phyloP scores from a whole-genome alignment of 2,329 filamentous ascomycete genomes.

The Venturia asperata region DNA sequence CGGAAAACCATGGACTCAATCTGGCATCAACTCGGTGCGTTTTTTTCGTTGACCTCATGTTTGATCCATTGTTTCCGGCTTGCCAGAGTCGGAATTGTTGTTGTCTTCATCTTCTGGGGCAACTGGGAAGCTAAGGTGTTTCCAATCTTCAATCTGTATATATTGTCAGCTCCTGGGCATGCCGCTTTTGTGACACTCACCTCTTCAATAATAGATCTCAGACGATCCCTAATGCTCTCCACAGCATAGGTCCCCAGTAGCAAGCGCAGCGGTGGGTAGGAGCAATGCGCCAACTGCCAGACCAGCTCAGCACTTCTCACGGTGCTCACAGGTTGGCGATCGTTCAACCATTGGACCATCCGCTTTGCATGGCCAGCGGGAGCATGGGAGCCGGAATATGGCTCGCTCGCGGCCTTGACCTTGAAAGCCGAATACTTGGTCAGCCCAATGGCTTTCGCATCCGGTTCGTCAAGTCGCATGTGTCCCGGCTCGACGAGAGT shows the following conservation, averaged over 20 bases:
- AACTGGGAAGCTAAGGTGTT: conserved; percentile 64
- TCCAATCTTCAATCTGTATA: conserved; percentile 65
- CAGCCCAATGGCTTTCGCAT: conserved; percentile 41
- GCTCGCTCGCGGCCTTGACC: conserved; percentile 72
- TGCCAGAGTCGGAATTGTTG: neutral
- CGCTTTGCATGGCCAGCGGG: conserved; percentile 83
- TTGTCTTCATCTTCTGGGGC: conserved; percentile 16
- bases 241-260: conserved; percentile 91
- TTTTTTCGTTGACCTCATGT: neutral
- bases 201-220: conserved; percentile 89
- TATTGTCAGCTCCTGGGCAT: neutral
- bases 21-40: neutral
- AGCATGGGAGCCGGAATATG: conserved; percentile 69
- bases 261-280: conserved; percentile 80
- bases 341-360: conserved; percentile 90
- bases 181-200: conserved; percentile 39
- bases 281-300: conserved; percentile 90
- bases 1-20: neutral
- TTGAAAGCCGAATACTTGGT: conserved; percentile 88
- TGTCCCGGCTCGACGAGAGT: conserved; percentile 89
- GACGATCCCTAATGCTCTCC: conserved; percentile 84
- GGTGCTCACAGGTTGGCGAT: conserved; percentile 85
- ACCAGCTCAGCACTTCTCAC: conserved; percentile 89
- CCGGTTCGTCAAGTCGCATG: conserved; percentile 76
- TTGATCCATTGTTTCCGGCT: conserved; percentile 2